Evolutionary conservation across 306 rosid genomes (phyloP), one percentile per base, ranked within the genome.

Genomic region (Arachis hypogaea): DNA sequence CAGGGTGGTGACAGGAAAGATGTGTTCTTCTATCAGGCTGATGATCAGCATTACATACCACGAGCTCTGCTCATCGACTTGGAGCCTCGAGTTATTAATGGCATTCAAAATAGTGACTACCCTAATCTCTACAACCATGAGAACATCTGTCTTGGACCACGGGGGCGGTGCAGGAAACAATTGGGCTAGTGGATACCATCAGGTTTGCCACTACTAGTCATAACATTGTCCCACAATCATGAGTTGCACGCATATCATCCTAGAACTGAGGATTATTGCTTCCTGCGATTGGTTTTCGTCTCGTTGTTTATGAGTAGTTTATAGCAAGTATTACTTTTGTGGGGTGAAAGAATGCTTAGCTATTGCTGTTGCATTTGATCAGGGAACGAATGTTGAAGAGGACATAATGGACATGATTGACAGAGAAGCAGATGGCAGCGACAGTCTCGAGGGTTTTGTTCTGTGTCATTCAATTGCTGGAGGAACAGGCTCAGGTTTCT

Each of bases 351-450:
- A 52, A 5, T 52, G 7, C 58, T 52, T 70, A 11, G 30, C 67
- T 61, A 28, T 38, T 66, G 54, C 52, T 71, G 12, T 80, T 54
- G 68, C 83, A 70, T 82, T 36, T 82, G 71, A 50, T 73, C 89
- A 91, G 99, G 99, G 99, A 69, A 87, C 92, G 82, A 88, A 85
- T 77, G 99, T 94, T 66, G 99, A 94, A 85, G 99, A 94, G 87
- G 97, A 92, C 73, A 94, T 94, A 84, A 94, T 94, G 97, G 99
- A 94, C 80, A 94, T 94, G 99, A 94, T 94, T 77, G 99, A 94
- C 68, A 86, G 99, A 88, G 99, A 94, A 85, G 99, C 97, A 36
- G 99, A 94, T 88, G 99, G 99, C 30, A 92, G 99, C 85, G 99
- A 94, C 75, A 94, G 99, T 84, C 99, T 94, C 62, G 99, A 94